Percentiles rank a stretch among this genome's conserved stretches.
Evolutionary conservation across 495 filamentous ascomycete genomes (phyloP).

Genomic region (Daldinia grandis): DNA sequence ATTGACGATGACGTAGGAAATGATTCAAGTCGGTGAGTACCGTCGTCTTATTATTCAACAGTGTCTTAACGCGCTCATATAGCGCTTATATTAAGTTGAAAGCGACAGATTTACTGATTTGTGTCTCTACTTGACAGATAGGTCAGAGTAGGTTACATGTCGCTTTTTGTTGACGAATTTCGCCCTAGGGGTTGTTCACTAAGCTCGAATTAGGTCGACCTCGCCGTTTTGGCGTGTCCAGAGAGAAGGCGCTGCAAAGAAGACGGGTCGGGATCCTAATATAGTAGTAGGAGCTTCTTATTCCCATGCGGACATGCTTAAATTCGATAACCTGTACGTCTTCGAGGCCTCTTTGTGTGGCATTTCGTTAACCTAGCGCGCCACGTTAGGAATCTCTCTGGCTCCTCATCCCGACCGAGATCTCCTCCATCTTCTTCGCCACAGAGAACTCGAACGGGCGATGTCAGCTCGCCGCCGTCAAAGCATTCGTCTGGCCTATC

Average conservation of each 20-base stretch:
- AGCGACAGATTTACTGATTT: slow-evolving; percentile 31
- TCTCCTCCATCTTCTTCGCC: slow-evolving; percentile 58
- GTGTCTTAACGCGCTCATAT: slow-evolving; percentile 24
- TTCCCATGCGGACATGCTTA: slow-evolving; percentile 93
- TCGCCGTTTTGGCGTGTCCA: slow-evolving; percentile 90
- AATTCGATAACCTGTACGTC: slow-evolving; percentile 76
- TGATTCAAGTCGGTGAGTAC: slow-evolving; percentile 95
- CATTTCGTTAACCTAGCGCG: slow-evolving; percentile 35
- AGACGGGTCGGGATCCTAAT: slow-evolving; percentile 69
- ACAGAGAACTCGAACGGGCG: slow-evolving; percentile 47
- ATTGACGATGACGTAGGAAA: slow-evolving; percentile 74
- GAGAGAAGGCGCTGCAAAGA: slow-evolving; percentile 58
- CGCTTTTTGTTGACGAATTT: slow-evolving; percentile 1
- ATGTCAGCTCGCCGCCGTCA: slow-evolving; percentile 64
- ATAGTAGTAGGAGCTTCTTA: slow-evolving; percentile 95
- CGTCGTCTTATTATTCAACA: slow-evolving; percentile 5
- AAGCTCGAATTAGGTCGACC: slow-evolving; percentile 62
- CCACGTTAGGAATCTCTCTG: slow-evolving; percentile 52
- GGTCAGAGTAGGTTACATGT: slow-evolving; percentile 64
- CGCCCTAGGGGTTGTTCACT: slow-evolving; percentile 9
- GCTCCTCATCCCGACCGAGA: slow-evolving; percentile 56
- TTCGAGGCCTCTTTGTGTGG: slow-evolving; percentile 1
- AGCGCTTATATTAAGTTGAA: slow-evolving; percentile 21
- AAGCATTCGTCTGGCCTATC: slow-evolving; percentile 61
- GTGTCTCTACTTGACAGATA: slow-evolving; percentile 55